Evolutionary conservation across 176 grass and related monocot species (phyloP), one percentile per base, ranked within the genome.

Genomic region (Raddia guianensis): DNA sequence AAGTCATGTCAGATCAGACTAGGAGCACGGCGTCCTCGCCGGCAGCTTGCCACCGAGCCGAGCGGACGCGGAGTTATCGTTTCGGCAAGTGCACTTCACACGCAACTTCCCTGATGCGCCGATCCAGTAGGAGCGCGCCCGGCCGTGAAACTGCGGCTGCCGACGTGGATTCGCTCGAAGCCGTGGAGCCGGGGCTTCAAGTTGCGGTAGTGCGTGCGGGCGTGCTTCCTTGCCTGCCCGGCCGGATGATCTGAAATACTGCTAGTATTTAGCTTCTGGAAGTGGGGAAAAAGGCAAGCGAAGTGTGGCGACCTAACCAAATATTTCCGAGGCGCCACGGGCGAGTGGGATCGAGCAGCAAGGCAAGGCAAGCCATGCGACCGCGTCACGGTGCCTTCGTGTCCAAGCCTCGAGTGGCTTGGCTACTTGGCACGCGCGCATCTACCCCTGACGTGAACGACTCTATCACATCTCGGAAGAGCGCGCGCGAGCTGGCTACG

Each of bases 371-470:
- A 40, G 37, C 37, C 37, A 40, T 46, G 66, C 83, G 66, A 77
- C 83, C 66, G 65, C 33, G 58, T 77, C 87, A 77, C 83, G 83
- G 77, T 86, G 37, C 67, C 87, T 82, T 89, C 72, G 72, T 67
- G 87, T 20, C 64, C 72, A 85, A 72, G 76, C 65, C 43, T 84
- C 5, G 16, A 27, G 3, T 55, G 44, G 59, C 49, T 43, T 40
- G 42, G 43, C 86, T 15, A 63, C 14, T 83, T 87, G 59, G 42
- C 74, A 49, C 77, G 43, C 69, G 43, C 59, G 56, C 56, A 14
- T 33, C 50, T 52, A 53, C 62, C 18, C 18, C 61, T 86, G 78
- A 78, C 83, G 88, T 90, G 88, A 78, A 82, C 83, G 80, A 77
- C 88, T 90, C 88, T 73, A 19, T 51, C 69, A 79, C 80, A 13